phyloP scores from a whole-genome alignment of 345 rosid species.

The Arabis alpina region DNA sequence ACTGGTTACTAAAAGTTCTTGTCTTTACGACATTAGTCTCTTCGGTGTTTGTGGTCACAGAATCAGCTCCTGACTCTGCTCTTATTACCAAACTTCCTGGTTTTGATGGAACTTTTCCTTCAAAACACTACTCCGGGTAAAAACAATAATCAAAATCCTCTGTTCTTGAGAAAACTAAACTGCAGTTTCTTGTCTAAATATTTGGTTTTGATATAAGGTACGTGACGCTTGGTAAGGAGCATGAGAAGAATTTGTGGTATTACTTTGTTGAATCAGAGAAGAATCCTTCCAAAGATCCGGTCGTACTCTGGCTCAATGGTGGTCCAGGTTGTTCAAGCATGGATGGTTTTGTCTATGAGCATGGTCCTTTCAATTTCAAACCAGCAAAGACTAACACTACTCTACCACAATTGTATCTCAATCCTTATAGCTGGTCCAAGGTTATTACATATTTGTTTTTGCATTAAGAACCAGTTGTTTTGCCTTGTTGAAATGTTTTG shows the following conservation, averaged over 20 bases:
- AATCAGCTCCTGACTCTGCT: slow-evolving; percentile 66
- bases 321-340: slow-evolving; percentile 99
- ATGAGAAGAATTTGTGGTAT: slow-evolving; percentile 72
- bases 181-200: background rate
- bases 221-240: slow-evolving; percentile 61
- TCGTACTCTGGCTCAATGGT: slow-evolving; percentile 95
- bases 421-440: slow-evolving; percentile 91
- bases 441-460: too few relatives aligned
- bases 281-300: slow-evolving; percentile 70
- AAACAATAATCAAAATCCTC: background rate
- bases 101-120: slow-evolving; percentile 63
- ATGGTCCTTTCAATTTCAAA: slow-evolving; percentile 87
- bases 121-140: slow-evolving; percentile 89
- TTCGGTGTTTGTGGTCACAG: slow-evolving; percentile 28
- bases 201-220: slow-evolving; percentile 55
- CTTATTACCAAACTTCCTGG: slow-evolving; percentile 74
- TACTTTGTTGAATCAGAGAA: slow-evolving; percentile 79
- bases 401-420: slow-evolving; percentile 65
- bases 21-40: slow-evolving; percentile 24
- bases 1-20: slow-evolving; percentile 8
- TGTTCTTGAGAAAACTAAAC: background rate
- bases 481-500: background rate
- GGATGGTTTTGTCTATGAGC: slow-evolving; percentile 89
- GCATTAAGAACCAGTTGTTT: too few relatives aligned
- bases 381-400: slow-evolving; percentile 44